phyloP scores from a whole-genome alignment of 441 rosid species.

The Jatropha podagrica region DNA sequence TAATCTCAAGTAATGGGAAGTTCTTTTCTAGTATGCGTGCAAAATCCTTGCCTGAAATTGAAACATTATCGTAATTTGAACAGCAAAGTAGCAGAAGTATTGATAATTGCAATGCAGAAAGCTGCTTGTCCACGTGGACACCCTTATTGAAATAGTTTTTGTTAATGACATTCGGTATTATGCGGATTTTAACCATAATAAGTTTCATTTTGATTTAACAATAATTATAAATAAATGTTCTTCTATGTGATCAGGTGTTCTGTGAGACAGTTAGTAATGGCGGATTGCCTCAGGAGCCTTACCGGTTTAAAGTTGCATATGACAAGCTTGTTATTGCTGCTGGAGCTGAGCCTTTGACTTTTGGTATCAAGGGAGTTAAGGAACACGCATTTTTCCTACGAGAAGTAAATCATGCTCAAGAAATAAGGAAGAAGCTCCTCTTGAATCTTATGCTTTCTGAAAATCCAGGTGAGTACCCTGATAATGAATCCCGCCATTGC shows the following conservation, averaged over 20 bases:
- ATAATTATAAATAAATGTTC: background rate
- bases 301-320: slow-evolving; percentile 78
- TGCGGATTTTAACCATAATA: background rate
- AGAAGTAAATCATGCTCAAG: slow-evolving; percentile 93
- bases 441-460: slow-evolving; percentile 91
- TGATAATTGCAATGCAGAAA: background rate
- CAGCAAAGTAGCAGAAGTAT: background rate
- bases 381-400: slow-evolving; percentile 89
- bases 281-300: slow-evolving; percentile 38
- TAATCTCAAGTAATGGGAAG: background rate
- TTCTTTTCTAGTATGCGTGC: too few relatives aligned
- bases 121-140: background rate
- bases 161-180: background rate
- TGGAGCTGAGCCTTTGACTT: slow-evolving; percentile 96
- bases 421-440: slow-evolving; percentile 86
- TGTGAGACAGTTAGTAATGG: slow-evolving; percentile 61
- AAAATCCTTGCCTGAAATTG: background rate
- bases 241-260: slow-evolving; percentile 47
- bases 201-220: background rate
- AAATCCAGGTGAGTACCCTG: slow-evolving; percentile 59
- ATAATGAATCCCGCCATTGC: too few relatives aligned
- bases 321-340: slow-evolving; percentile 90
- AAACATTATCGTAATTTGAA: background rate
- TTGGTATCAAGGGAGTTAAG: slow-evolving; percentile 78
- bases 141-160: background rate